A percentile compares a stretch with the other conserved stretches of the same genome.
Conservation (phyloP, 768 basidiomycete genomes). For the Gymnopilus dilepis region DNA sequence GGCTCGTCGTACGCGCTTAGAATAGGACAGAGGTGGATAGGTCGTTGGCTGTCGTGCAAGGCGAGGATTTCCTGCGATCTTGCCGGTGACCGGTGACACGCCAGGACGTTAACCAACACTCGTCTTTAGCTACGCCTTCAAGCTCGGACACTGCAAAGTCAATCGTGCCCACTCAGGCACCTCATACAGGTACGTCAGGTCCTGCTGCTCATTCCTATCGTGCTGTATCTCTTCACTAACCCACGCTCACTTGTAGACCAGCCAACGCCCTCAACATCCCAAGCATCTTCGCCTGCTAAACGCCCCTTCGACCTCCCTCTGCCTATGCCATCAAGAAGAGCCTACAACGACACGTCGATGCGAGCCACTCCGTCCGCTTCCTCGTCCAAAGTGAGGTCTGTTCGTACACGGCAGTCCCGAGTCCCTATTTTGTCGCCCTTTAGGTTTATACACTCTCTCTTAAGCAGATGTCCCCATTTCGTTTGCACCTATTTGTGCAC, state of each 20-base stretch:
- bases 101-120: not conserved
- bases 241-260: not conserved
- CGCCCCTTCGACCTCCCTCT: conserved; percentile 17
- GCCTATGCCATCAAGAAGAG: conserved; percentile 21
- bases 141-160: no score
- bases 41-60: conserved; percentile 76
- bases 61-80: conserved; percentile 46
- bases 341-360: no score
- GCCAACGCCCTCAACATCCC: conserved; percentile 24
- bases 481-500: no score
- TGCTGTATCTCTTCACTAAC: no score
- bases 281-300: conserved; percentile 26
- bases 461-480: no score
- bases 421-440: no score
- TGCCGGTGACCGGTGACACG: not conserved
- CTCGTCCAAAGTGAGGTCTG: no score
- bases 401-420: no score
- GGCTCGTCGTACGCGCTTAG: conserved; percentile 64
- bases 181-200: not conserved
- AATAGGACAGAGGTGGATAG: conserved; percentile 67
- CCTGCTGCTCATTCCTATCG: not conserved
- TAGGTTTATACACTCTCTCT: no score
- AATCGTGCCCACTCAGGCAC: not conserved
- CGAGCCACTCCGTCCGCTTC: no score
- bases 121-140: not conserved